Evolutionary conservation across 306 rosid species (phyloP).

Genomic region (Inga leiocalycina): DNA sequence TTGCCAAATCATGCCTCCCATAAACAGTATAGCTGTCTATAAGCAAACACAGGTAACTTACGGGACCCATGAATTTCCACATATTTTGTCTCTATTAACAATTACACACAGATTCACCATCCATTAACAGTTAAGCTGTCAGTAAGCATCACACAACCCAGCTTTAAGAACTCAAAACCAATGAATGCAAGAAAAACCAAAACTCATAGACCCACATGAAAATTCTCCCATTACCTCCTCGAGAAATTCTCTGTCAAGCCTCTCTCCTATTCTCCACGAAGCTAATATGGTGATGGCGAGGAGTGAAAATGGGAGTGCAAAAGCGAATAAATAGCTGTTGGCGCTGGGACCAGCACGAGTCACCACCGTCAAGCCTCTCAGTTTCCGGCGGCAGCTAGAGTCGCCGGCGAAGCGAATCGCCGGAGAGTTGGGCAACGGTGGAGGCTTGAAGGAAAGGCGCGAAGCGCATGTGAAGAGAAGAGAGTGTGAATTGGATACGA

Average conservation of each 20-base stretch:
- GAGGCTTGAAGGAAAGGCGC: constrained; percentile 32
- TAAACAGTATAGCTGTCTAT: not conserved
- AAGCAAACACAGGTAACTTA: not conserved
- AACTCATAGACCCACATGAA: not conserved
- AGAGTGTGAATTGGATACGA: constrained; percentile 41
- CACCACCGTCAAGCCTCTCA: constrained; percentile 41
- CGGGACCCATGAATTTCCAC: not conserved
- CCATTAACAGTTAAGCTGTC: not conserved
- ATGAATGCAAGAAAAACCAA: not conserved
- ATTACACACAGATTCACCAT: not conserved
- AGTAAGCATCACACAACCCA: not conserved
- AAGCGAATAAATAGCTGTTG: constrained; percentile 57
- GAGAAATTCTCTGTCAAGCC: constrained; percentile 68
- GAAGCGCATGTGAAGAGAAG: constrained; percentile 22
- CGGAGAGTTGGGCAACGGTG: constrained; percentile 26
- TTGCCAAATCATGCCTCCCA: not conserved
- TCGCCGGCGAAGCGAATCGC: constrained; percentile 24
- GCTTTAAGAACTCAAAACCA: not conserved
- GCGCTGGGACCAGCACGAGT: constrained; percentile 71
- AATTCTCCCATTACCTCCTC: constrained; percentile 62
- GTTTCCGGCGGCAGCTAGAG: constrained; percentile 17
- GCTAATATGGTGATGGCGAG: constrained; percentile 62
- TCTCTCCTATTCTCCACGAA: constrained; percentile 58
- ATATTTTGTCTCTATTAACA: not conserved
- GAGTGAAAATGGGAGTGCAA: constrained; percentile 69